Evolutionary conservation across 2,329 filamentous ascomycete species (phyloP), one percentile per base, ranked within the genome.

Genomic region (Nemania serpens): DNA sequence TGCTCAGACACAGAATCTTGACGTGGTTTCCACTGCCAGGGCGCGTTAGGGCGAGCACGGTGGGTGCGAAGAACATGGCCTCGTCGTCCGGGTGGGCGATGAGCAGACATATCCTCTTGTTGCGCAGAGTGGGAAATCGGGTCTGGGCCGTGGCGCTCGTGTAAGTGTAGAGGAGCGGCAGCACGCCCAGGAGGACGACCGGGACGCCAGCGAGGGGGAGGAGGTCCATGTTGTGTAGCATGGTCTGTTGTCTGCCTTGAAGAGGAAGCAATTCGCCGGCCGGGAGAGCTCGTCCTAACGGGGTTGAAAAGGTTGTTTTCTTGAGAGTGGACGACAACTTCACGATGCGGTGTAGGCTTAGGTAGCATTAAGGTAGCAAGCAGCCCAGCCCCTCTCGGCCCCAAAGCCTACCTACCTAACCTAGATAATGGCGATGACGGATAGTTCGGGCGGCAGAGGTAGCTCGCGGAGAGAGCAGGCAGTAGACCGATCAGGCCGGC

Each of bases 41-140:
- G 13, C 85, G 82, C 17, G 93, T 94, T 59, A 99, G 84, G n/a
- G 91, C 88, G 69, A 96, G 83, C 13, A 98, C 82, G 0, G 92
- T 91, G 0, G 95, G 95, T 65, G 93, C 88, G 78, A 99, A 99
- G 82, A 99, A 99, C 95, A 99, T 99, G 75, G 94, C 95, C 80
- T 99, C 95, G 72, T 99, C 95, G 77, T 99, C 95, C 0, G 95
- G 95, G 78, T 99, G 95, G 20, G 95, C 95, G 71, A 99, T 98
- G 57, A 99, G 82, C 55, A 99, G 84, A 74, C 91, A 90, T 73
- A 99, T 92, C 71, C 91, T 88, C 82, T 96, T 96, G 79, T 91
- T 89, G 69, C 81, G 82, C 65, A 97, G 80, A 46, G 79, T 84
- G 3, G 91, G 90, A 68, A 91, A 85, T 34, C 82, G 77, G 25